Conservation (phyloP, 2,329 filamentous ascomycete genomes). For the Ophiostoma ulmi region DNA sequence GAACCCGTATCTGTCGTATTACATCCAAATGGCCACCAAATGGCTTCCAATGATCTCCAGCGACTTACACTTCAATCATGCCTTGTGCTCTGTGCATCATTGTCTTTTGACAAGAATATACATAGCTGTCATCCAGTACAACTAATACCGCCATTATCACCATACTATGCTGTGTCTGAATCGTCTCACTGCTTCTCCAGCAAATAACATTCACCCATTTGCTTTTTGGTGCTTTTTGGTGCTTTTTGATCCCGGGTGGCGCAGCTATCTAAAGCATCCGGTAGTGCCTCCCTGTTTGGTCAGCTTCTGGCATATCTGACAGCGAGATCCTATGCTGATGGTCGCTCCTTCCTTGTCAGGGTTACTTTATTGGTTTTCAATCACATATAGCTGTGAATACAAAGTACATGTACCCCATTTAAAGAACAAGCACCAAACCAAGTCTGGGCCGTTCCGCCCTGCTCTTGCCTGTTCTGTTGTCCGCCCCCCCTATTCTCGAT, state of each 20-base stretch:
- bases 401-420: not conserved
- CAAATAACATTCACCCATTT: not conserved
- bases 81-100: not conserved
- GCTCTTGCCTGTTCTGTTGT: not conserved
- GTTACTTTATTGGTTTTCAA: not conserved
- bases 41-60: not conserved
- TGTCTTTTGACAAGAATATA: not conserved
- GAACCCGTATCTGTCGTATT: constrained; percentile 2
- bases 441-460: constrained; percentile 1
- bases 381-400: not conserved
- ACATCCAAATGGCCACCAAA: not conserved
- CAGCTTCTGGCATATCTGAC: not conserved
- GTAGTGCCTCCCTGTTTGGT: constrained; percentile 19
- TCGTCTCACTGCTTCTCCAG: constrained; percentile 9
- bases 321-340: not conserved
- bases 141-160: not conserved
- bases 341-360: not conserved
- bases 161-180: not conserved
- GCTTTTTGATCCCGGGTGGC: no score
- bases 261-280: no score
- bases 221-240: not conserved
- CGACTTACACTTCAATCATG: not conserved
- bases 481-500: not conserved
- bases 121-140: not conserved
- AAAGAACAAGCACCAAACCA: not conserved